Evolutionary conservation across 2,329 filamentous ascomycete genomes (phyloP), one percentile per base, ranked within the genome.

Genomic region (Ilyonectria mors-panacis): DNA sequence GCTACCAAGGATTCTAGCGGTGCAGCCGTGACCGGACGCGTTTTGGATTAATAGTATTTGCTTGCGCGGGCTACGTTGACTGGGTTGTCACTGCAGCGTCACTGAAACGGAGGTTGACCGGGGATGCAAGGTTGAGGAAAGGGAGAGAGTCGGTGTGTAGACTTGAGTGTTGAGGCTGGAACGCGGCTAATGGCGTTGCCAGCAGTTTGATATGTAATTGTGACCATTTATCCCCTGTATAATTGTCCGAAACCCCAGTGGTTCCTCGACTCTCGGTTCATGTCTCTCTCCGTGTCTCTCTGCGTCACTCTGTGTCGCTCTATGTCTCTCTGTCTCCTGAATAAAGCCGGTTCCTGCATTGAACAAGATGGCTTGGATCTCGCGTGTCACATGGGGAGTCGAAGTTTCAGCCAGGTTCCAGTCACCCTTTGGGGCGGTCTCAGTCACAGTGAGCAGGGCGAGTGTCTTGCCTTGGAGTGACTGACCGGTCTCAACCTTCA

Each of bases 1-100:
- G 85, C 92, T 79, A 98, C 96, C 1, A 95, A 94, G 81, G 96
- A 99, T 81, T 91, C 91, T 80, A 98, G 95, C 81, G 81, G 75
- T 54, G 88, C 93, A 58, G 80, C 90, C 59, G 85, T 91, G 65
- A 93, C 94, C 23, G 95, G 95, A n/a, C 89, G 90, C 67, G 95
- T 98, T 66, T 80, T 90, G 79, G 84, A 84, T 68, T 89, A 82
- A 78, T 58, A 13, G n/a, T 8, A 45, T 60, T 61, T 48, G 35
- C 19, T 47, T 58, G 23, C 17, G 33, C 57, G 58, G 30, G 45
- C 17, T 62, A 39, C 21, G 44, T 8, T 6, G 26, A 26, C 26
- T 26, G 6, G 26, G 26, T 26, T 26, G 6, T 33, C 63, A 61
- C 37, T 37, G 21, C 54, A 44, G 37, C 19, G 33, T 62, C 60